Conservation (phyloP, 148 eudicot species). For the Cornus suecica region DNA sequence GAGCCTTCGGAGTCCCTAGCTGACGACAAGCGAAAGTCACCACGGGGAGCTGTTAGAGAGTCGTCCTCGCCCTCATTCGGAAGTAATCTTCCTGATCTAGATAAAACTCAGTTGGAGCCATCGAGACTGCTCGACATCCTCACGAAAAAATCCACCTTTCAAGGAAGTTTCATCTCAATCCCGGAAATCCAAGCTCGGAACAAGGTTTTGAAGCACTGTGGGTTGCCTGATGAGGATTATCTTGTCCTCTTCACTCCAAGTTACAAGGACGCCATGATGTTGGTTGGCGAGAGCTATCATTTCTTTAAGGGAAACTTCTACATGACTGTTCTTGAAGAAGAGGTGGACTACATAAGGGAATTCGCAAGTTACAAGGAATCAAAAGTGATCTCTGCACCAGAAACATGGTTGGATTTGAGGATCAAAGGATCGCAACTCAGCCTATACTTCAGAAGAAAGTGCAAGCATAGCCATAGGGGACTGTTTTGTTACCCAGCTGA, state of each 20-base stretch:
- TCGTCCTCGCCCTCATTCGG: conserved; percentile 21
- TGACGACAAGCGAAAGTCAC: conserved; percentile 30
- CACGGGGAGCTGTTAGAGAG: conserved; percentile 20
- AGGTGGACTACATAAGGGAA: conserved; percentile 25
- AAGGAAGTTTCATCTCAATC: conserved; percentile 37
- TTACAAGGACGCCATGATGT: conserved; percentile 42
- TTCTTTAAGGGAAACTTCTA: conserved; percentile 37
- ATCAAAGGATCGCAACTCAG: conserved; percentile 41
- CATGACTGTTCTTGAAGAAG: conserved; percentile 33
- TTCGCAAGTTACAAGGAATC: conserved; percentile 37
- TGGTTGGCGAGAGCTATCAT: conserved; percentile 43
- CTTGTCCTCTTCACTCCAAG: conserved; percentile 34
- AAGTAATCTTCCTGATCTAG: conserved; percentile 28
- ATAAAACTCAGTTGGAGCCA: conserved; percentile 33
- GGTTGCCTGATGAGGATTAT: conserved; percentile 33
- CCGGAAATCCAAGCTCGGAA: conserved; percentile 41
- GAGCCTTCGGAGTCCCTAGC: conserved; percentile 19
- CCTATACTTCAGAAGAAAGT: conserved; percentile 32
- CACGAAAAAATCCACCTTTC: conserved; percentile 31
- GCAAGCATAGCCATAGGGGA: conserved; percentile 34
- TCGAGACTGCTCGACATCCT: conserved; percentile 35
- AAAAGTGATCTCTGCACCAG: conserved; percentile 32
- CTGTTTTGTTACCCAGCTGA: conserved; percentile 38
- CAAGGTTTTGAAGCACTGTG: conserved; percentile 36
- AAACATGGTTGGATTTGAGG: conserved; percentile 41